A percentile compares a stretch with the other conserved stretches of the same genome.
Evolutionary conservation across 2,329 filamentous ascomycete species (phyloP).

Genomic region (Arthrobotrys sphaeroides): DNA sequence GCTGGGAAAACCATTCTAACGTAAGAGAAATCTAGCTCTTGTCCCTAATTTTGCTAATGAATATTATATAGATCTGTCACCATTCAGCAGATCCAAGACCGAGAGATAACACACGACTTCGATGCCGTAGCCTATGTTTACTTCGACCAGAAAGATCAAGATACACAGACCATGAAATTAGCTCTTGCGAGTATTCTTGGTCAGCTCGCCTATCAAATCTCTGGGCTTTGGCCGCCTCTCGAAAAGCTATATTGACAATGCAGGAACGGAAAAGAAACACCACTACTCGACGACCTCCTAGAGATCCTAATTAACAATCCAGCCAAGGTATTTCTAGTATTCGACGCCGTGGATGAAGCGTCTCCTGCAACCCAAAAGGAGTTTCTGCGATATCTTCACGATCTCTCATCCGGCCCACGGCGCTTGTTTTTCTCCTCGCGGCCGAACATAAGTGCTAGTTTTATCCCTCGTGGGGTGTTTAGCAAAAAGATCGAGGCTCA

Average conservation of each 20-base stretch:
- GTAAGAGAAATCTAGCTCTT: too few relatives aligned
- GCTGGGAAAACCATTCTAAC: neutral
- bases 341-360: neutral
- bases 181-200: neutral
- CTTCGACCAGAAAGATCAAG: neutral
- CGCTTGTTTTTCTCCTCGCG: neutral
- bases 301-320: neutral
- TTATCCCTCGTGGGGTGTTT: neutral
- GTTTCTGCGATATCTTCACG: neutral
- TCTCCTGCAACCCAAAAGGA: neutral
- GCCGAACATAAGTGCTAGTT: neutral
- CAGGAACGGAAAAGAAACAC: neutral
- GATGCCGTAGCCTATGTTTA: neutral
- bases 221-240: neutral
- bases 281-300: neutral
- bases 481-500: neutral
- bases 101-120: neutral
- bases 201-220: neutral
- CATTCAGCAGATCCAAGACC: neutral
- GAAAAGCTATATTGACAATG: neutral
- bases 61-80: neutral
- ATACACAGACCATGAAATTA: neutral
- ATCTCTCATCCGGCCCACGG: neutral
- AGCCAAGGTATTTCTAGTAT: neutral
- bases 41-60: neutral